Evolutionary conservation across 805 yeast genomes (phyloP).

Genomic region (Teunomyces panamensis): DNA sequence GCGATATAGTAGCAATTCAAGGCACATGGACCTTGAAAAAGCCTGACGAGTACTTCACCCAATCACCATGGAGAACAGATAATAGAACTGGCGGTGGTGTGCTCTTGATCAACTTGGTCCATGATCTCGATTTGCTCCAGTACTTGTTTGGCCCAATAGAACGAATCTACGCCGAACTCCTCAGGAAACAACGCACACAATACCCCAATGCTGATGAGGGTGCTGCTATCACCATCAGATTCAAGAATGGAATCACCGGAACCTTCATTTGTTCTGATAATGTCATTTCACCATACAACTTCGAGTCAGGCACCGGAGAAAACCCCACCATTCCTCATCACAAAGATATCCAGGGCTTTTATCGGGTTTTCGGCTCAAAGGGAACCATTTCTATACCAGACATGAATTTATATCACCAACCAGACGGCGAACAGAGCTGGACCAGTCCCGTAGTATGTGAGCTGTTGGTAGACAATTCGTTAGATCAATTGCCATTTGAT

Average conservation of each 20-base stretch:
- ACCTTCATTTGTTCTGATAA: constrained; percentile 43
- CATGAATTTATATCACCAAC: constrained; percentile 35
- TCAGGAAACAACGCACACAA: constrained; percentile 28
- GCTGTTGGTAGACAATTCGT: constrained; percentile 11
- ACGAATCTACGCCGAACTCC: constrained; percentile 37
- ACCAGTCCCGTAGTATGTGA: constrained; percentile 21
- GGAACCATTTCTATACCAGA: constrained; percentile 43
- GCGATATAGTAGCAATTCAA: constrained; percentile 35
- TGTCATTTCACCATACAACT: constrained; percentile 38
- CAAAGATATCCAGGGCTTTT: constrained; percentile 30
- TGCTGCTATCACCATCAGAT: constrained; percentile 36
- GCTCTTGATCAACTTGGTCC: constrained; percentile 38
- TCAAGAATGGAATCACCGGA: constrained; percentile 37
- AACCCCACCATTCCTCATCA: constrained; percentile 39
- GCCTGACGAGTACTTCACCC: constrained; percentile 31
- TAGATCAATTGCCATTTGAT: constrained; percentile 28
- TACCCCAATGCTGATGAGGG: constrained; percentile 38
- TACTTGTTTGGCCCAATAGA: constrained; percentile 39
- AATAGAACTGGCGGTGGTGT: constrained; percentile 37
- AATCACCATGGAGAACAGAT: constrained; percentile 39
- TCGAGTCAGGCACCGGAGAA: constrained; percentile 43
- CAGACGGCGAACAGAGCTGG: constrained; percentile 23
- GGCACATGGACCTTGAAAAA: constrained; percentile 41
- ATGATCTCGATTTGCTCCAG: constrained; percentile 41
- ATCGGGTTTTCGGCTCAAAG: constrained; percentile 36